These are phyloP conservation scores for Scytalidium sp. DNA, from an alignment of 2,329 filamentous ascomycete species.

Conservation along the genomic window DNA sequence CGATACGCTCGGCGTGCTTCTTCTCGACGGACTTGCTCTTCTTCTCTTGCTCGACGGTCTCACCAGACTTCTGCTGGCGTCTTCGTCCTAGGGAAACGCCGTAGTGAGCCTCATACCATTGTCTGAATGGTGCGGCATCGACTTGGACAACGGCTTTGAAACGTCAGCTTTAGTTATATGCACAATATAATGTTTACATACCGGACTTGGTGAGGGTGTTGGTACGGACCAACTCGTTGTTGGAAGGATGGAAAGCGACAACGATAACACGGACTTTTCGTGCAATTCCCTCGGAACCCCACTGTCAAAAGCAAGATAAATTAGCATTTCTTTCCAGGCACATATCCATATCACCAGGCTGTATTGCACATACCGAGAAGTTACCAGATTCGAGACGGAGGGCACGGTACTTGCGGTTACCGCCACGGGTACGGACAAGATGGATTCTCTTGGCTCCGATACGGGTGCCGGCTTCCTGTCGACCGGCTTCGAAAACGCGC, in stretches of 20 bases:
- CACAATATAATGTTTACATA: background rate
- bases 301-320: constrained; percentile 35
- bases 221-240: constrained; percentile 99
- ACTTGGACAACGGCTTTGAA: constrained; percentile 84
- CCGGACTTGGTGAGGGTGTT: constrained; percentile 97
- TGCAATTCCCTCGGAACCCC: constrained; percentile 95
- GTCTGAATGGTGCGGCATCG: constrained; percentile 97
- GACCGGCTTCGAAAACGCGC: constrained; percentile 99
- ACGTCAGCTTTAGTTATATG: background rate
- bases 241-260: constrained; percentile 98
- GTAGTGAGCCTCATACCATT: constrained; percentile 99
- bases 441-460: constrained; percentile 97
- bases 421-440: constrained; percentile 94
- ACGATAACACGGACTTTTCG: constrained; percentile 99
- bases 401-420: constrained; percentile 99
- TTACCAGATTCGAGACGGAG: constrained; percentile 98
- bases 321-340: no score
- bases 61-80: constrained; percentile 73
- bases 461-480: constrained; percentile 99
- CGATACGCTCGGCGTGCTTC: constrained; percentile 90
- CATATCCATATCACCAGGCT: no score
- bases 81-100: constrained; percentile 83
- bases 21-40: constrained; percentile 95
- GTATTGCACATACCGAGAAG: constrained; percentile 60
- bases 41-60: constrained; percentile 55